phyloP scores from a whole-genome alignment of 2,329 filamentous ascomycete genomes.

The Aspergillus costaricaensis region DNA sequence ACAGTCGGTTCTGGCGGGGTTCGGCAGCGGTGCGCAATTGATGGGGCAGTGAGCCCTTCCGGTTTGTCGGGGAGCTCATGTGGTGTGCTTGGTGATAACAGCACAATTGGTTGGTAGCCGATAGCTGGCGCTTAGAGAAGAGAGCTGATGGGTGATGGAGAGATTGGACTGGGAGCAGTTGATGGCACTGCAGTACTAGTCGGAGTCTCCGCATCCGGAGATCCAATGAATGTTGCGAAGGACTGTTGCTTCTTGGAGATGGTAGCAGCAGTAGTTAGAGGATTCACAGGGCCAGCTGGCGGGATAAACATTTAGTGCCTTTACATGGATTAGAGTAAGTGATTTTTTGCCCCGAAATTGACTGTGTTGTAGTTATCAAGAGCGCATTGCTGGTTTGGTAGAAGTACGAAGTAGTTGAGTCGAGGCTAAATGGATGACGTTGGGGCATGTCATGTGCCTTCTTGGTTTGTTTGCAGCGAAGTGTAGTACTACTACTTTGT shows the following conservation, averaged over 20 bases:
- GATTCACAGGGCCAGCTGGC: neutral
- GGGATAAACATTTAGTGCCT: neutral
- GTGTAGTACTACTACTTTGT: too few species aligned
- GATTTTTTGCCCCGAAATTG: neutral
- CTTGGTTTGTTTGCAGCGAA: neutral
- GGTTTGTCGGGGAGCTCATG: conserved; percentile 31
- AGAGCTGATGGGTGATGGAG: conserved; percentile 10
- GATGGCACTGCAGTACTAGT: neutral
- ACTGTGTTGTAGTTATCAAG: neutral
- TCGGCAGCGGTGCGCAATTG: conserved; percentile 73
- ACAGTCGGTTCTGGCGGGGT: conserved; percentile 67
- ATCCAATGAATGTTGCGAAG: neutral
- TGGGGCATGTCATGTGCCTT: neutral
- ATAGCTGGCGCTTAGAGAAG: conserved; percentile 8
- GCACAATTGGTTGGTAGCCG: neutral
- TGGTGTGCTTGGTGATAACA: conserved; percentile 6
- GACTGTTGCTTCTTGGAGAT: too few species aligned
- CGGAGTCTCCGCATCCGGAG: conserved; percentile 6
- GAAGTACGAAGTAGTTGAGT: neutral
- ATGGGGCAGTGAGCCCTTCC: conserved; percentile 54
- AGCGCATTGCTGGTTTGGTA: neutral
- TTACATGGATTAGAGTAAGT: neutral
- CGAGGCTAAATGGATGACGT: neutral
- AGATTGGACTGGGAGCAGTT: neutral
- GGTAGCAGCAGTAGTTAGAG: neutral